These are phyloP conservation scores for Plectranthus barbatus DNA, from an alignment of 257 asterid species.

Conservation along the genomic window DNA sequence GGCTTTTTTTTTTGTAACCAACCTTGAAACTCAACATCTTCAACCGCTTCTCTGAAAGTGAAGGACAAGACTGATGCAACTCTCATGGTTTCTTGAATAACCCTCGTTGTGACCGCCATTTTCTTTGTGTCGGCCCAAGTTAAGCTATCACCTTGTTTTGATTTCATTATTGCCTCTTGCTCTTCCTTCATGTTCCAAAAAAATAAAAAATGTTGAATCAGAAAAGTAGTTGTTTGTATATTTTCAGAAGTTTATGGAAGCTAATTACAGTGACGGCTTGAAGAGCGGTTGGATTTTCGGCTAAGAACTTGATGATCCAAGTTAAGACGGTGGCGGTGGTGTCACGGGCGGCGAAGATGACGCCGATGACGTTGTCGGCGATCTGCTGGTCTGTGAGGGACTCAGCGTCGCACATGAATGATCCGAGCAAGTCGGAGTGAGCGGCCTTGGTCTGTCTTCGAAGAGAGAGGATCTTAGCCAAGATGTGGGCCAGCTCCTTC, in stretches of 20 bases:
- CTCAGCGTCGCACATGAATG: slow-evolving; percentile 53
- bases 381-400: slow-evolving; percentile 57
- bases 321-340: slow-evolving; percentile 68
- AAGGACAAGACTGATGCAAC: slow-evolving; percentile 69
- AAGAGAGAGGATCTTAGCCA: slow-evolving; percentile 34
- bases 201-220: not conserved
- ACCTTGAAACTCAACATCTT: slow-evolving; percentile 70
- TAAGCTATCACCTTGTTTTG: slow-evolving; percentile 6
- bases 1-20: no score
- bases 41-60: slow-evolving; percentile 77
- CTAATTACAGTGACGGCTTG: slow-evolving; percentile 54
- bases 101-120: slow-evolving; percentile 59
- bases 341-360: slow-evolving; percentile 73
- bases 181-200: not conserved
- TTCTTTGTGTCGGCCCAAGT: slow-evolving; percentile 56
- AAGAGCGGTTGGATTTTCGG: slow-evolving; percentile 50
- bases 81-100: slow-evolving; percentile 71
- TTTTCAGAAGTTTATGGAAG: not conserved
- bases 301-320: slow-evolving; percentile 65
- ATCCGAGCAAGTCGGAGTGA: slow-evolving; percentile 47
- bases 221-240: not conserved
- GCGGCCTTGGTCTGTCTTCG: slow-evolving; percentile 27
- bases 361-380: slow-evolving; percentile 66
- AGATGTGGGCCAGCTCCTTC: slow-evolving; percentile 41
- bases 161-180: slow-evolving; percentile 45